Conservation (phyloP, 2,329 filamentous ascomycete genomes). For the Xylaria sp. region DNA sequence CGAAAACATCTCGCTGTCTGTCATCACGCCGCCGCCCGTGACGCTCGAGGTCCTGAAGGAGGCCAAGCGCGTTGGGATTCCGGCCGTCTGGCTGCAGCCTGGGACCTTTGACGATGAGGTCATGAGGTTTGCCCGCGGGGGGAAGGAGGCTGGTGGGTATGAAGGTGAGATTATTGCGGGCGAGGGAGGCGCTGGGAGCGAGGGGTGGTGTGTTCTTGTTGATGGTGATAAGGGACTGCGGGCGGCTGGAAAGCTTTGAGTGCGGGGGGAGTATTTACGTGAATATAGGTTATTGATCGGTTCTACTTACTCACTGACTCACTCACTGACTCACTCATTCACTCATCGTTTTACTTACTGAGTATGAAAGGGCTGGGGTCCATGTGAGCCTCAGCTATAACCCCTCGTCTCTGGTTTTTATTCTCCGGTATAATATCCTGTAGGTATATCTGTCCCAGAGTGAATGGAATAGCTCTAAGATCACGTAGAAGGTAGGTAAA, state of each 20-base stretch:
- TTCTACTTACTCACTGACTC: too few species aligned
- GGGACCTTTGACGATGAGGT: constrained; percentile 85
- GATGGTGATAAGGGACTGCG: constrained; percentile 77
- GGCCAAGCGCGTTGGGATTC: constrained; percentile 78
- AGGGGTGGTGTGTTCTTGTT: constrained; percentile 90
- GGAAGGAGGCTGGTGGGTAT: constrained; percentile 61
- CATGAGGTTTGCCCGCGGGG: constrained; percentile 70
- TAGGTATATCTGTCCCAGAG: too few species aligned
- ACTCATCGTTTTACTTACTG: too few species aligned
- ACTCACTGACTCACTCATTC: too few species aligned
- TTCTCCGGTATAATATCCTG: too few species aligned
- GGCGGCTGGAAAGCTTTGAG: constrained; percentile 63
- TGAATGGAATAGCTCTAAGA: too few species aligned
- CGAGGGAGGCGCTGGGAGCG: constrained; percentile 74
- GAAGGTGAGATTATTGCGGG: constrained; percentile 73
- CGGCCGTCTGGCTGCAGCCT: constrained; percentile 88
- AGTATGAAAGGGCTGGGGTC: too few species aligned
- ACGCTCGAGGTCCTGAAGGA: constrained; percentile 81
- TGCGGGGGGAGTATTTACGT: too few species aligned
- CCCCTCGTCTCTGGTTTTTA: too few species aligned
- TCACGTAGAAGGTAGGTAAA: too few species aligned
- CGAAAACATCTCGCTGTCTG: constrained; percentile 77
- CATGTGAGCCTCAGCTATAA: too few species aligned
- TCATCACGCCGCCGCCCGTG: constrained; percentile 86
- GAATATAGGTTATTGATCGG: too few species aligned